These are phyloP conservation scores for Sergeia podlipaevii DNA, from an alignment of 208 protist species.

Conservation along the genomic window DNA sequence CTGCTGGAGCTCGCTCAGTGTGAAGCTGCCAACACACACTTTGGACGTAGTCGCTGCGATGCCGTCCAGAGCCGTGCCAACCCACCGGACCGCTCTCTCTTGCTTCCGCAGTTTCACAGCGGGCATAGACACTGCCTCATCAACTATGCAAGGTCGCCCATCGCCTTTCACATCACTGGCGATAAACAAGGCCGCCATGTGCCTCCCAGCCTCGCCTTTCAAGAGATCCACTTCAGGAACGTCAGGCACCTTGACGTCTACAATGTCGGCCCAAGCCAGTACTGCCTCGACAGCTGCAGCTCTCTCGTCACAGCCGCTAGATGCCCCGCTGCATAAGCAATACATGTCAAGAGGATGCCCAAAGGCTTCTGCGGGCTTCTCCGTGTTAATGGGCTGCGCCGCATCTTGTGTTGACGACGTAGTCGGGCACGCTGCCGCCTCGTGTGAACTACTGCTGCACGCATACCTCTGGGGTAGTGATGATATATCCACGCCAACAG, in stretches of 20 bases:
- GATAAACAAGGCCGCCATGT: background rate
- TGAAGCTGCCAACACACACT: background rate
- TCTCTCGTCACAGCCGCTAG: too few relatives aligned
- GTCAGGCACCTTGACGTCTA: too few relatives aligned
- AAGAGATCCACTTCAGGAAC: background rate
- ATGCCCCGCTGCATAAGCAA: too few relatives aligned
- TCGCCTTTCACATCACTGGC: background rate
- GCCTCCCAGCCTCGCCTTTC: background rate
- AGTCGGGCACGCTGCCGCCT: background rate
- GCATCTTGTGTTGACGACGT: background rate
- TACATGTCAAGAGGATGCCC: too few relatives aligned
- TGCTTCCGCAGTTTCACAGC: too few relatives aligned
- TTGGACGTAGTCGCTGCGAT: background rate
- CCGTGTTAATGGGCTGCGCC: background rate
- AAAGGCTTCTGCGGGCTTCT: background rate
- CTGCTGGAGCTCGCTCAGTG: background rate
- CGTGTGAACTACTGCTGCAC: background rate
- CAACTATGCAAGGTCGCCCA: background rate
- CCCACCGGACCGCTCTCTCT: too few relatives aligned
- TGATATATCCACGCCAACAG: conserved; percentile 19
- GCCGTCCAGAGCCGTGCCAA: too few relatives aligned
- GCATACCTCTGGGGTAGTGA: background rate
- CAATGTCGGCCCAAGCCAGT: too few relatives aligned
- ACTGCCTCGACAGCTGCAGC: too few relatives aligned
- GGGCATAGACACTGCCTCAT: too few relatives aligned